phyloP scores from a whole-genome alignment of 2,329 filamentous ascomycete genomes.

The Canariomyces notabilis region DNA sequence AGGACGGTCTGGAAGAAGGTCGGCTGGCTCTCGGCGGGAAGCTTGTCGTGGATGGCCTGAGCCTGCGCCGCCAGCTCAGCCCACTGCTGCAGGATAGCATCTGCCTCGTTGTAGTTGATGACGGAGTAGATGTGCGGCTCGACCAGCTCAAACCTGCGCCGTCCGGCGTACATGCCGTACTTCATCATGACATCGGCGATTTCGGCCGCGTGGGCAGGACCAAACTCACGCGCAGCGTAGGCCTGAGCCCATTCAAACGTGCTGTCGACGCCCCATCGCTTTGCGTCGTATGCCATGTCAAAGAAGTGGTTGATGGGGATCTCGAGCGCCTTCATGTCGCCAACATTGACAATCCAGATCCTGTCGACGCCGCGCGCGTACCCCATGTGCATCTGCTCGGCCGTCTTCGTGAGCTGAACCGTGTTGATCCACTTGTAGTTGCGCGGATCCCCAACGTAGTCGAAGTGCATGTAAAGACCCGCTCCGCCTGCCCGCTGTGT shows the following conservation, averaged over 20 bases:
- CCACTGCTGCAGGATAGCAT: constrained; percentile 53
- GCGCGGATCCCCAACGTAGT: constrained; percentile 46
- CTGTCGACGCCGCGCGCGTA: constrained; percentile 53
- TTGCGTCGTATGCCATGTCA: constrained; percentile 61
- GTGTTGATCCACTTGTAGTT: constrained; percentile 60
- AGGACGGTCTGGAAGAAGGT: constrained; percentile 60
- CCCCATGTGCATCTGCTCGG: constrained; percentile 56
- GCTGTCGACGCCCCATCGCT: constrained; percentile 51
- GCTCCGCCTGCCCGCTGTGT: constrained; percentile 55
- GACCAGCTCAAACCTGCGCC: constrained; percentile 59
- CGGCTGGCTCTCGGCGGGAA: constrained; percentile 46
- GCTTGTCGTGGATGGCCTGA: constrained; percentile 49
- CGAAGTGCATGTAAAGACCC: constrained; percentile 60
- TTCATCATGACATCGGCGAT: constrained; percentile 49
- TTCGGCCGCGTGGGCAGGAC: constrained; percentile 38
- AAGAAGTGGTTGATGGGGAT: constrained; percentile 63
- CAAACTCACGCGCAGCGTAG: constrained; percentile 52
- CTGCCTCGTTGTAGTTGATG: constrained; percentile 61
- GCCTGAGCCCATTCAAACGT: constrained; percentile 51
- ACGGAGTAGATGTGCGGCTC: constrained; percentile 55
- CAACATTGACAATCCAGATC: constrained; percentile 65
- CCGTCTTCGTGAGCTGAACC: constrained; percentile 56
- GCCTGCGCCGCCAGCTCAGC: constrained; percentile 46
- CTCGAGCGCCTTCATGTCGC: constrained; percentile 60
- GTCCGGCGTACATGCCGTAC: constrained; percentile 51